Evolutionary conservation across 2,329 filamentous ascomycete genomes (phyloP), one percentile per base, ranked within the genome.

Genomic region (Aspergillus clavatus): DNA sequence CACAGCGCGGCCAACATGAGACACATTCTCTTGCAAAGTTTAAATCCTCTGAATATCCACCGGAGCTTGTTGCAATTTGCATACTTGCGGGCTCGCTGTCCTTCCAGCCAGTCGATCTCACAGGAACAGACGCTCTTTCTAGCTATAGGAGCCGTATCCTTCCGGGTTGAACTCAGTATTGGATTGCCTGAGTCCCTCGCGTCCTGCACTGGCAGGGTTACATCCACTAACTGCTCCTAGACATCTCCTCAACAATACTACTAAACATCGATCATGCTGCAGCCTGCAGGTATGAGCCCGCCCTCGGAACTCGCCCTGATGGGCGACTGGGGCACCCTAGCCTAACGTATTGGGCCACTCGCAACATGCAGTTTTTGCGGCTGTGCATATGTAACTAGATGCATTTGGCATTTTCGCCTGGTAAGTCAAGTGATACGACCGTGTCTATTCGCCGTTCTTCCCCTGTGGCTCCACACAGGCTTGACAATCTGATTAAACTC

Each of bases 301-400:
- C n/a, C n/a, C n/a, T n/a, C n/a, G n/a, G n/a, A n/a, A n/a, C n/a
- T n/a, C n/a, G n/a, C n/a, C n/a, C n/a, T n/a, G n/a, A n/a, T n/a
- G n/a, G n/a, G n/a, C n/a, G n/a, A n/a, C 42, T 26, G 3, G 27
- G n/a, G 28, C 23, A 28, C 29, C 23, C 29, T 37, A 26, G 22
- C 18, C 24, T 16, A 14, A 19, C 35, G 21, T 18, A 8, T 27
- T 24, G 35, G 19, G 23, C 14, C 24, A 40, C 8, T 22, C 33
- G 37, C 45, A 41, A 44, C 27, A 24, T 14, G 23, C 14, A 26
- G 14, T 29, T 18, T n/a, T n/a, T 43, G 49, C 43, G 39, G 43
- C 29, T 40, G 28, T 43, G 47, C 47, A 40, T 40, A 45, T 31
- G 23, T 47, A 45, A 26, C 39, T 46, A 42, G 23, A 26, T 38